Conservation (phyloP, 2,329 filamentous ascomycete genomes). For the Kalaharituber pfeilii region DNA sequence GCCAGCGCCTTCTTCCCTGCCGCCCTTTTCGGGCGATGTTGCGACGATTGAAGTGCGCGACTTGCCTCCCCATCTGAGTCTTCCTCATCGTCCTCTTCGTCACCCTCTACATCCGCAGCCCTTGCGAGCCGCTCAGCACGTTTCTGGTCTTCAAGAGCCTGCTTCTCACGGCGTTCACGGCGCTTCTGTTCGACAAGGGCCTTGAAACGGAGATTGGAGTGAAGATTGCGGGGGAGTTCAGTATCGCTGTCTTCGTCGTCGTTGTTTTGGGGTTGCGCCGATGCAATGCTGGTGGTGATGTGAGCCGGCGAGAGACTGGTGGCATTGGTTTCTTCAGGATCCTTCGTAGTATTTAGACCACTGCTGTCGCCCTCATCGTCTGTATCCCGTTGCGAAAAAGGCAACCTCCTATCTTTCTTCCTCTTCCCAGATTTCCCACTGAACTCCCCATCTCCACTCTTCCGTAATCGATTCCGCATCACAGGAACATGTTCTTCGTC, state of each 20-base stretch:
- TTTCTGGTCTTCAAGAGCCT: conserved; percentile 37
- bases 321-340: conserved; percentile 25
- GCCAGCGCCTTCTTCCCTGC: conserved; percentile 89
- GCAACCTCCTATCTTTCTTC: conserved; percentile 1
- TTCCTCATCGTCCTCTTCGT: conserved; percentile 35
- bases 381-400: conserved; percentile 1
- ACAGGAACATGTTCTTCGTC: neutral
- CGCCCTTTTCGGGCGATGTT: conserved; percentile 49
- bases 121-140: conserved; percentile 22
- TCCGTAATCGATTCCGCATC: neutral
- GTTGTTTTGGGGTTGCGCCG: conserved; percentile 6
- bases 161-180: conserved; percentile 49
- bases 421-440: neutral
- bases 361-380: conserved; percentile 24
- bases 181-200: conserved; percentile 58
- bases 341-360: conserved; percentile 30
- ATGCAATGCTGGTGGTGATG: too few relatives aligned
- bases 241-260: conserved; percentile 24
- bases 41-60: conserved; percentile 49
- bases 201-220: conserved; percentile 44
- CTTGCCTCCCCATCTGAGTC: conserved; percentile 43
- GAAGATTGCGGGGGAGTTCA: conserved; percentile 15
- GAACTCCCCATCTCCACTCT: neutral
- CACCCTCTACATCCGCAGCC: conserved; percentile 16
- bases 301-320: conserved; percentile 23